These are phyloP conservation scores for Aspergillus fischeri DNA, from an alignment of 2,329 filamentous ascomycete genomes.

Conservation along the genomic window DNA sequence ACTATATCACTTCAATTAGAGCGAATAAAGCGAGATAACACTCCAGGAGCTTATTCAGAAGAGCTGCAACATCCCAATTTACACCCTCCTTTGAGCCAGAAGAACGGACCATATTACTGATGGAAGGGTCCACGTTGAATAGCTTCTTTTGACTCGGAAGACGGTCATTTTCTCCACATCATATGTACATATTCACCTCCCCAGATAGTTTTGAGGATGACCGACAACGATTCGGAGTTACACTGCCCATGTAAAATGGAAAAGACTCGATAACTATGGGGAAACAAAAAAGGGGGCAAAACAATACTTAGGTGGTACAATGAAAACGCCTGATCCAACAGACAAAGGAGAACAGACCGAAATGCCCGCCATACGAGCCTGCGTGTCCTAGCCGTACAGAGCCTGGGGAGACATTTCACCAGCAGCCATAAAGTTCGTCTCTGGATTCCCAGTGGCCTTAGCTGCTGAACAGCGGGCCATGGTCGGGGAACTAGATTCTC, in stretches of 20 bases:
- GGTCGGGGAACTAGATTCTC: constrained; percentile 71
- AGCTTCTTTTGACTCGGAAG: constrained; percentile 11
- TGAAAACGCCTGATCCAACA: constrained; percentile 34
- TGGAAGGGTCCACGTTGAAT: constrained; percentile 5
- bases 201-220: constrained; percentile 21
- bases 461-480: constrained; percentile 97
- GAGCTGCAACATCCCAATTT: neutral
- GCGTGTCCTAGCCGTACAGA: constrained; percentile 30
- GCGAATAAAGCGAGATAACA: neutral
- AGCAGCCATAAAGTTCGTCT: constrained; percentile 74
- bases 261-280: constrained; percentile 15
- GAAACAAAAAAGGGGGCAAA: constrained; percentile 15
- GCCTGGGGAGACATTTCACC: constrained; percentile 49
- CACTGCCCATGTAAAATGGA: constrained; percentile 18
- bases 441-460: constrained; percentile 75
- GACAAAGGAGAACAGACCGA: constrained; percentile 23
- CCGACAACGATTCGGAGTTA: constrained; percentile 19
- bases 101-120: neutral
- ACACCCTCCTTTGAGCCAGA: neutral
- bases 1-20: neutral
- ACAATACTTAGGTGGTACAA: constrained; percentile 33
- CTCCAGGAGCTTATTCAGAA: neutral
- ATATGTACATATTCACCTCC: constrained; percentile 36
- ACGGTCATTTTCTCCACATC: constrained; percentile 26
- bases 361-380: neutral